A percentile compares a stretch with the other conserved stretches of the same genome.
phyloP scores from a whole-genome alignment of 768 basidiomycete genomes.

The Phlebiopsis flavidoalba region DNA sequence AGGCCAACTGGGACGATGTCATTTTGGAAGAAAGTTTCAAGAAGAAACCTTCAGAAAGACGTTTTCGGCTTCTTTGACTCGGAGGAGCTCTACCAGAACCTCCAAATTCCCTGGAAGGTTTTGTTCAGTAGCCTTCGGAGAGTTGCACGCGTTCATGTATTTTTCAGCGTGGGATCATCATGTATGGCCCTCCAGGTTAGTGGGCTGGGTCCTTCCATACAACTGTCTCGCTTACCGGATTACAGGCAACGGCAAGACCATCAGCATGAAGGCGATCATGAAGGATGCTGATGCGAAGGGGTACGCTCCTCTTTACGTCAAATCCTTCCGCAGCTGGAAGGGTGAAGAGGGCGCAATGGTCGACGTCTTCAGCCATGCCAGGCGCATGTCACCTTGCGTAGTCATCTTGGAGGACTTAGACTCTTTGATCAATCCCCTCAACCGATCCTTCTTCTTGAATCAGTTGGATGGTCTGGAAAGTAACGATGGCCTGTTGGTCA shows the following conservation, averaged over 20 bases:
- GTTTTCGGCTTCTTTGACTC: conserved; percentile 78
- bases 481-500: conserved; percentile 75
- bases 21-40: conserved; percentile 71
- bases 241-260: conserved; percentile 78
- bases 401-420: conserved; percentile 67
- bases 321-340: conserved; percentile 62
- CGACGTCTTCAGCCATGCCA: conserved; percentile 66
- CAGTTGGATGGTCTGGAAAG: conserved; percentile 76
- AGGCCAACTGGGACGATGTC: conserved; percentile 70
- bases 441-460: conserved; percentile 86
- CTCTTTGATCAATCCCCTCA: conserved; percentile 69
- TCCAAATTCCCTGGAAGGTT: conserved; percentile 86
- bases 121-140: not conserved
- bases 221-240: not conserved
- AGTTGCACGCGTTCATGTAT: not conserved
- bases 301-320: conserved; percentile 73
- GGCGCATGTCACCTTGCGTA: conserved; percentile 63
- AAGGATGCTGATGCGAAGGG: conserved; percentile 59
- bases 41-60: conserved; percentile 61
- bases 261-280: conserved; percentile 80
- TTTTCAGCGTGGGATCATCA: conserved; percentile 69
- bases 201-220: not conserved
- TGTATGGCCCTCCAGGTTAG: conserved; percentile 75
- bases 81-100: conserved; percentile 63
- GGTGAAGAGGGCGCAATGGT: conserved; percentile 69